Base-by-base conservation (phyloP, 1,139 yeast genomes). In the Yamadazyma jaroonii region DNA sequence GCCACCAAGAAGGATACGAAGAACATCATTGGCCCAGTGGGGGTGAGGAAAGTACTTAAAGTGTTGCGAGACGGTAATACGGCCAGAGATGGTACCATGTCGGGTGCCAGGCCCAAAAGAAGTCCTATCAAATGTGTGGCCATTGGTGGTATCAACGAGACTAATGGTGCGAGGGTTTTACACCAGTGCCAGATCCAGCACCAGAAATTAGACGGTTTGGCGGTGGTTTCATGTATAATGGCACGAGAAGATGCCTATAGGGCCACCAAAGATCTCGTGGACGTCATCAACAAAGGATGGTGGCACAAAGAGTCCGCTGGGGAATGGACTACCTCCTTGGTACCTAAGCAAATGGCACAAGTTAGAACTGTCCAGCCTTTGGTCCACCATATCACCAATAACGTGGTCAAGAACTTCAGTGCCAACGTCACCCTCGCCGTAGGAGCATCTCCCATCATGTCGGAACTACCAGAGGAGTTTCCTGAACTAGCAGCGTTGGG, bases 371-470 rank as follows among this genome's bases (percentile, higher is more conserved):
- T 39, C 3, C 39, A 42, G 3, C 95, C 96, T 0, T 61, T 90
- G 50, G 81, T 87, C 5, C 97, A 90, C 54, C 96, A 89, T 50
- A 82, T 90, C 44, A 89, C 97, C 27, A 90, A 90, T 54, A 76
- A 77, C 40, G 97, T 90, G n/a, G 96, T 85, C 29, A 86, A 87
- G 54, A 84, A 87, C 54, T 81, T 87, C 54, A 83, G 89, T 45
- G 97, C 97, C 23, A 89, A 90, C 52, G 85, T 87, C n/a, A 80
- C 94, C 0, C 64, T 90, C 38, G 89, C 97, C 0, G 62, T 83
- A 20, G 95, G 96, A 2, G 94, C 84, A 0, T 82, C 95, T 2
- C 97, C 97, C 2, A 81, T 87, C 17, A 90, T 90, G 97, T 83
- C 95, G n/a, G 95, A 87, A 51, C 68, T 81, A 32, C 50, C 68